Conservation (phyloP, 805 yeast species). For the Priceomyces fermenticarens region DNA sequence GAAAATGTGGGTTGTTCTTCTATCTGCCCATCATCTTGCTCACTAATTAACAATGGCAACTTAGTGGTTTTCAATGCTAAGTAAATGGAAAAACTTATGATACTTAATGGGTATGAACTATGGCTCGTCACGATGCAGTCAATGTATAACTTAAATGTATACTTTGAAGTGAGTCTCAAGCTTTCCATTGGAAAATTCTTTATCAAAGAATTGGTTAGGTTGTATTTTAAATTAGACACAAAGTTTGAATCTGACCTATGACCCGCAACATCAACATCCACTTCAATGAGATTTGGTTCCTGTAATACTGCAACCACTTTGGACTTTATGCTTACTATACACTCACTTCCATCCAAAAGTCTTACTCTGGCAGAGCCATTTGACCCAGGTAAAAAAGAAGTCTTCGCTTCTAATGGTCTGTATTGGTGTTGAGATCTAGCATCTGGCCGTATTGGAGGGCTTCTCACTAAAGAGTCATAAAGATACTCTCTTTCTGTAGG, state of each 20-base stretch:
- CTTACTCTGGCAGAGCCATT: conserved; percentile 91
- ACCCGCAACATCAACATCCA: conserved; percentile 81
- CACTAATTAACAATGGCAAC: conserved; percentile 69
- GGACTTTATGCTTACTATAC: conserved; percentile 86
- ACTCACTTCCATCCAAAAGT: conserved; percentile 87
- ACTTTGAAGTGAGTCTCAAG: conserved; percentile 66
- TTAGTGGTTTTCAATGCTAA: conserved; percentile 77
- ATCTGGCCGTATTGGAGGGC: conserved; percentile 78
- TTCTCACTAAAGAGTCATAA: conserved; percentile 61
- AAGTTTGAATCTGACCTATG: conserved; percentile 75
- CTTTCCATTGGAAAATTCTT: conserved; percentile 51
- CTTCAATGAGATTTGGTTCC: conserved; percentile 55
- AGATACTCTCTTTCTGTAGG: conserved; percentile 76
- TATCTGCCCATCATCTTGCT: conserved; percentile 65
- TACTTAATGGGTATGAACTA: conserved; percentile 75
- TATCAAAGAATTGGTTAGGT: conserved; percentile 51
- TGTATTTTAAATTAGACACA: conserved; percentile 59
- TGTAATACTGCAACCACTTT: conserved; percentile 56
- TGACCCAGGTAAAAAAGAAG: conserved; percentile 78
- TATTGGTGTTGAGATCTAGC: conserved; percentile 73
- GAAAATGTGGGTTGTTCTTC: conserved; percentile 90
- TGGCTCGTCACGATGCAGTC: conserved; percentile 79
- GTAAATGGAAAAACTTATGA: conserved; percentile 76
- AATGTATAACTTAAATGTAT: conserved; percentile 71
- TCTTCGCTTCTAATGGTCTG: conserved; percentile 81